These are phyloP conservation scores for Zygosaccharomyces sapae DNA, from an alignment of 1,139 yeast species.

Conservation along the genomic window DNA sequence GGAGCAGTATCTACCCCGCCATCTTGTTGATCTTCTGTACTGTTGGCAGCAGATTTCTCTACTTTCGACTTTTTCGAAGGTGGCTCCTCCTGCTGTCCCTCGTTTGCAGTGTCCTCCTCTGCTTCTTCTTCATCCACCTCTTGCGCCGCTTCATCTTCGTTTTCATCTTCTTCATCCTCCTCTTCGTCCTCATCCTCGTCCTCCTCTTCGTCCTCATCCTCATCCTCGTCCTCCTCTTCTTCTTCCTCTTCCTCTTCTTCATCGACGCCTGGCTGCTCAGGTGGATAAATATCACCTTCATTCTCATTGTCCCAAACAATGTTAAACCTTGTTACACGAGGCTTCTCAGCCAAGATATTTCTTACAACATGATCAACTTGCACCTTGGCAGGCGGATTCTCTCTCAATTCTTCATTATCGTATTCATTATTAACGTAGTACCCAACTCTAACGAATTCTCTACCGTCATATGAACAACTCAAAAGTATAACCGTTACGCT, in stretches of 20 bases:
- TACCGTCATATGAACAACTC: constrained; percentile 87
- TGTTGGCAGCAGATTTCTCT: constrained; percentile 2
- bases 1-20: constrained; percentile 12
- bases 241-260: constrained; percentile 55
- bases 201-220: constrained; percentile 48
- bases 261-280: constrained; percentile 61
- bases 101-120: constrained; percentile 38
- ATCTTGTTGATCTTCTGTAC: constrained; percentile 1
- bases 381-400: constrained; percentile 86
- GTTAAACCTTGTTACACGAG: constrained; percentile 92
- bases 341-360: constrained; percentile 93
- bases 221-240: constrained; percentile 53
- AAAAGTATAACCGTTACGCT: constrained; percentile 89
- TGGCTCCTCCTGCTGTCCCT: constrained; percentile 33
- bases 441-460: constrained; percentile 95
- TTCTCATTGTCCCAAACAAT: constrained; percentile 84
- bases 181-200: constrained; percentile 44
- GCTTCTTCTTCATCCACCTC: constrained; percentile 40
- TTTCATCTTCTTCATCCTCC: constrained; percentile 38
- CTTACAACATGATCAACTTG: constrained; percentile 93
- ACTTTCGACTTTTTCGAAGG: constrained; percentile 13
- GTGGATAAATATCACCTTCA: constrained; percentile 69
- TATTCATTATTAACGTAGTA: constrained; percentile 96
- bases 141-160: no score
- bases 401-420: constrained; percentile 86